Conservation (phyloP, 2,329 filamentous ascomycete species). For the Cytospora schulzeri region DNA sequence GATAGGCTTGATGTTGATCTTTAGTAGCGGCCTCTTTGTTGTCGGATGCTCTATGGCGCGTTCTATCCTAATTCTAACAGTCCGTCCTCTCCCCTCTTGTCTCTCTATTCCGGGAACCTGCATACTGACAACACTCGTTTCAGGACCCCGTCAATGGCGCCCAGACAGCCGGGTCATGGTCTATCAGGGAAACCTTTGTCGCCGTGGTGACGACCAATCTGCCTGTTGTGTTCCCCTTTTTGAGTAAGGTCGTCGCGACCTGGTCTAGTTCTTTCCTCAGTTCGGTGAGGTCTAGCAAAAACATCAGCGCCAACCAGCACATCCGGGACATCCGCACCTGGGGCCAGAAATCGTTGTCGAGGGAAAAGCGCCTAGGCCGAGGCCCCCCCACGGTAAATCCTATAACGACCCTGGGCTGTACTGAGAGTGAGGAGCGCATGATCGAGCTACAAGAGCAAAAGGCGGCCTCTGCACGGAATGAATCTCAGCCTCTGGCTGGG, state of each 20-base stretch:
- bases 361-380: constrained; percentile 32
- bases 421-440: constrained; percentile 47
- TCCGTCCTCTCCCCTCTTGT: constrained; percentile 27
- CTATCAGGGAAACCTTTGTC: constrained; percentile 43
- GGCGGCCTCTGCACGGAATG: background rate
- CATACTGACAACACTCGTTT: background rate
- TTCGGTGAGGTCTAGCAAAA: constrained; percentile 43
- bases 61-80: constrained; percentile 38
- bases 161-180: constrained; percentile 39
- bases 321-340: constrained; percentile 42
- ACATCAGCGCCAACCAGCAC: constrained; percentile 42
- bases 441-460: constrained; percentile 36
- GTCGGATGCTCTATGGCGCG: constrained; percentile 40
- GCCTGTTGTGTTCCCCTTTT: constrained; percentile 45
- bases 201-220: constrained; percentile 43
- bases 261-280: constrained; percentile 41
- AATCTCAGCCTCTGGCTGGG: background rate
- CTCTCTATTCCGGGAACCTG: background rate
- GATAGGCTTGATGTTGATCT: constrained; percentile 37
- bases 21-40: constrained; percentile 41
- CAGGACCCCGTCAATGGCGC: constrained; percentile 39
- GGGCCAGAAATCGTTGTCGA: constrained; percentile 22
- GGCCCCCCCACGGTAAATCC: constrained; percentile 39
- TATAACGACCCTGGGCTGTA: constrained; percentile 36
- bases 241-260: constrained; percentile 42